phyloP scores from a whole-genome alignment of 208 protist genomes.

The Crithidia thermophila region DNA sequence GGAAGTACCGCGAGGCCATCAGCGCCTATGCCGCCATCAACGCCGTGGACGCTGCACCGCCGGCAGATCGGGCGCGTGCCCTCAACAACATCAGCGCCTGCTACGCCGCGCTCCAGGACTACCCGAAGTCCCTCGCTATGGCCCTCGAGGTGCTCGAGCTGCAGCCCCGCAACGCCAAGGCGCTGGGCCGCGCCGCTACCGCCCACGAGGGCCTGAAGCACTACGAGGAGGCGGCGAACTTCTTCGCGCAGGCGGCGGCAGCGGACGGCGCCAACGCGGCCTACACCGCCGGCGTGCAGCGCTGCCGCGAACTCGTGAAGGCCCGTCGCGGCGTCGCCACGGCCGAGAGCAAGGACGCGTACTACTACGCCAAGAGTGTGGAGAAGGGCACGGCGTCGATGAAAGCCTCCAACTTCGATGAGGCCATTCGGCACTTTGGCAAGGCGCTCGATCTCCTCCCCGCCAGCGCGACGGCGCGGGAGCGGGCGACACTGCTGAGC shows the following conservation, averaged over 20 bases:
- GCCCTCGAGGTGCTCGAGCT: slow-evolving; percentile 56
- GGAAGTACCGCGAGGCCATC: slow-evolving; percentile 60
- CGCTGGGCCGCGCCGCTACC: slow-evolving; percentile 64
- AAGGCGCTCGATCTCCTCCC: slow-evolving; percentile 75
- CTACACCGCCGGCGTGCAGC: slow-evolving; percentile 37
- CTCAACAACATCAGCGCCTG: slow-evolving; percentile 85
- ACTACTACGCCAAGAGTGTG: slow-evolving; percentile 83
- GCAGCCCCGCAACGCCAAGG: slow-evolving; percentile 55
- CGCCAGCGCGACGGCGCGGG: slow-evolving; percentile 19
- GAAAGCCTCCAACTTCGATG: slow-evolving; percentile 57
- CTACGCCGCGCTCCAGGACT: slow-evolving; percentile 67
- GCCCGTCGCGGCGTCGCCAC: slow-evolving; percentile 44
- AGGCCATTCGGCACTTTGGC: slow-evolving; percentile 77
- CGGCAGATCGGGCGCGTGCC: slow-evolving; percentile 51
- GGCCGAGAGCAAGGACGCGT: slow-evolving; percentile 45
- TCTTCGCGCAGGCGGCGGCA: slow-evolving; percentile 38
- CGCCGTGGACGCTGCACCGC: slow-evolving; percentile 10
- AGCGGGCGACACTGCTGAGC: slow-evolving; percentile 59
- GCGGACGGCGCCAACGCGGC: slow-evolving; percentile 37
- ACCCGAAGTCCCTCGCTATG: slow-evolving; percentile 45
- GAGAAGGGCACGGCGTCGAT: slow-evolving; percentile 73
- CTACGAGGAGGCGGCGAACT: slow-evolving; percentile 63
- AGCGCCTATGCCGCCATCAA: slow-evolving; percentile 51
- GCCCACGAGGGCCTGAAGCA: slow-evolving; percentile 69
- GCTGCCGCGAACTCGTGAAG: slow-evolving; percentile 53